These are phyloP conservation scores for Botrytis byssoidea DNA, from an alignment of 2,329 filamentous ascomycete genomes.

Conservation along the genomic window DNA sequence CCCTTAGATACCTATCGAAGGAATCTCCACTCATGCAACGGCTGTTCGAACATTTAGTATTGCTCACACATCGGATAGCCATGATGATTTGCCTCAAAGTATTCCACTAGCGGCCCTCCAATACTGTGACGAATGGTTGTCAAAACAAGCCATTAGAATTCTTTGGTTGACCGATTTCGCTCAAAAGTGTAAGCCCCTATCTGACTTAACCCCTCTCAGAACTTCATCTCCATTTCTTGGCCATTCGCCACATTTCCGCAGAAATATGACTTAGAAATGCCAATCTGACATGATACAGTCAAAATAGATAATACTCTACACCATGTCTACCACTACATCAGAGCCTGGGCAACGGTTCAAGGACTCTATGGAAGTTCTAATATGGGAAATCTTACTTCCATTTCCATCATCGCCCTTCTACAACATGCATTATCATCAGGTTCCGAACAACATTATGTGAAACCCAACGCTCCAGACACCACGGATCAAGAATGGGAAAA, in stretches of 20 bases:
- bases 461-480: background rate
- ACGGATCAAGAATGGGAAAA: background rate
- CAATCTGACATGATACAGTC: background rate
- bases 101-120: background rate
- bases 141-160: background rate
- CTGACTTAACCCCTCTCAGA: background rate
- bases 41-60: background rate
- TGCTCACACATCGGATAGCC: background rate
- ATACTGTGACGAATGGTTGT: background rate
- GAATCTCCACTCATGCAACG: background rate
- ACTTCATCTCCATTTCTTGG: background rate
- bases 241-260: too few relatives aligned
- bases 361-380: background rate
- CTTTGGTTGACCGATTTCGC: background rate
- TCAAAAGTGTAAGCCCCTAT: background rate
- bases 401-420: background rate
- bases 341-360: constrained; percentile 21
- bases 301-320: background rate
- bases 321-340: constrained; percentile 19
- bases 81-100: too few relatives aligned
- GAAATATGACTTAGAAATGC: background rate
- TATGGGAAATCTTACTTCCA: background rate
- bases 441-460: background rate
- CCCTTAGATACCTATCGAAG: background rate
- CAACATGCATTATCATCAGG: background rate